These are phyloP conservation scores for Clonostachys rhizophaga DNA, from an alignment of 2,329 filamentous ascomycete genomes.

Conservation along the genomic window DNA sequence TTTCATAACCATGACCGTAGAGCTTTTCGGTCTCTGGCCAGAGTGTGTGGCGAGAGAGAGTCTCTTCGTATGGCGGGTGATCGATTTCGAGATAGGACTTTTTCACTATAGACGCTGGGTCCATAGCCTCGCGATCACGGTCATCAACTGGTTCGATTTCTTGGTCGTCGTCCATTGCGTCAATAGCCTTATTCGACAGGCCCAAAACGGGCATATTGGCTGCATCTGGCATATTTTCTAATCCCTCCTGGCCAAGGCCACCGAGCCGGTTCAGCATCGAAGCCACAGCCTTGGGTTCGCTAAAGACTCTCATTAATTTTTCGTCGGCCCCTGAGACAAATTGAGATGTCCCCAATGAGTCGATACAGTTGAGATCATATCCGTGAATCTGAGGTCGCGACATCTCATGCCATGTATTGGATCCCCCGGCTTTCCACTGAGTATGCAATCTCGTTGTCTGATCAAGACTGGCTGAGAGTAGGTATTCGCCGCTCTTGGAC, in stretches of 20 bases:
- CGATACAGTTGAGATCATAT: slow-evolving; percentile 95
- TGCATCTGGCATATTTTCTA: slow-evolving; percentile 66
- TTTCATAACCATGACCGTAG: slow-evolving; percentile 96
- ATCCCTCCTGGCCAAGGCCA: slow-evolving; percentile 41
- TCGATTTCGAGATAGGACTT: slow-evolving; percentile 60
- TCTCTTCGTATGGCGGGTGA: slow-evolving; percentile 84
- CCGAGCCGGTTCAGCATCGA: slow-evolving; percentile 66
- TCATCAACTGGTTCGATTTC: slow-evolving; percentile 37
- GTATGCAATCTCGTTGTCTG: slow-evolving; percentile 90
- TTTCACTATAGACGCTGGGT: slow-evolving; percentile 49
- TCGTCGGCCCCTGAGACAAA: slow-evolving; percentile 97
- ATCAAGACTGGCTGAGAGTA: slow-evolving; percentile 85
- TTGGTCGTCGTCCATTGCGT: slow-evolving; percentile 46
- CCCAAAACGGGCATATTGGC: slow-evolving; percentile 94
- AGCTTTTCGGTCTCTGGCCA: slow-evolving; percentile 97
- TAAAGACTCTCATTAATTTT: slow-evolving; percentile 95
- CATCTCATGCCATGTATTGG: slow-evolving; percentile 86
- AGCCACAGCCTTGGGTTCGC: slow-evolving; percentile 80
- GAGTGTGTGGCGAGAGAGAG: slow-evolving; percentile 81
- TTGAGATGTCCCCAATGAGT: slow-evolving; percentile 64
- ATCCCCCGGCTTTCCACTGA: slow-evolving; percentile 56
- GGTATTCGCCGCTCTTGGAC: slow-evolving; percentile 75
- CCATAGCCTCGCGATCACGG: slow-evolving; percentile 47
- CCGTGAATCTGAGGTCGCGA: slow-evolving; percentile 94
- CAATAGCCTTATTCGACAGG: slow-evolving; percentile 90